Evolutionary conservation across 805 yeast genomes (phyloP).

Genomic region (Yamadazyma sp.): DNA sequence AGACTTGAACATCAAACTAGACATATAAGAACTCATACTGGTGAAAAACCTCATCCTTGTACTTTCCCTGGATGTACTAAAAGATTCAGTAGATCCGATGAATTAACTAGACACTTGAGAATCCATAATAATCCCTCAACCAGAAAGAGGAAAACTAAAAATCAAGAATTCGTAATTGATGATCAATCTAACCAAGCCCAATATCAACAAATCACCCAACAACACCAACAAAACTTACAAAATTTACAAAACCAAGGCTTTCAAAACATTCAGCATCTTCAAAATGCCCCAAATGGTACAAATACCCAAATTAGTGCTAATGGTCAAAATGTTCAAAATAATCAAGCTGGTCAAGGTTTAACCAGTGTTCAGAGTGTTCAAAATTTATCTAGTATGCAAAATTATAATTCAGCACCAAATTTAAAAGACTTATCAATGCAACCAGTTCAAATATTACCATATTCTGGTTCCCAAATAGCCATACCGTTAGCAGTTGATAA

Average conservation of each 20-base stretch:
- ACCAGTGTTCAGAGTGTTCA: no score
- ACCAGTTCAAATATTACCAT: neutral
- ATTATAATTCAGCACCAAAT: slow-evolving; percentile 5
- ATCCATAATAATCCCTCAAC: slow-evolving; percentile 65
- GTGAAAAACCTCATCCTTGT: slow-evolving; percentile 88
- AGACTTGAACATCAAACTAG: slow-evolving; percentile 88
- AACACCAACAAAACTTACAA: no score
- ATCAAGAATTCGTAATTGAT: slow-evolving; percentile 7
- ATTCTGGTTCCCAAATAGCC: slow-evolving; percentile 6
- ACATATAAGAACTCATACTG: slow-evolving; percentile 89
- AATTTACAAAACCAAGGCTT: no score
- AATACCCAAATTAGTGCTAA: no score
- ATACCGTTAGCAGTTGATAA: slow-evolving; percentile 30
- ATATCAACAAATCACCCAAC: slow-evolving; percentile 5
- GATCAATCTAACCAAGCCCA: slow-evolving; percentile 1
- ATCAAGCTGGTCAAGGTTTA: no score
- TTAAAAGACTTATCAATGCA: neutral
- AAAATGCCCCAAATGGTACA: no score
- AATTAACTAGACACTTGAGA: slow-evolving; percentile 79
- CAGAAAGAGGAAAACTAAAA: slow-evolving; percentile 37
- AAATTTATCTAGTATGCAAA: no score
- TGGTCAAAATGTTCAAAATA: no score
- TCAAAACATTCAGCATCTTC: no score
- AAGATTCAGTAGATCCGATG: slow-evolving; percentile 78
- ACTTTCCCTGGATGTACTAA: slow-evolving; percentile 81